phyloP scores from a whole-genome alignment of 2,329 filamentous ascomycete genomes.

The Rachicladosporium sp. region DNA sequence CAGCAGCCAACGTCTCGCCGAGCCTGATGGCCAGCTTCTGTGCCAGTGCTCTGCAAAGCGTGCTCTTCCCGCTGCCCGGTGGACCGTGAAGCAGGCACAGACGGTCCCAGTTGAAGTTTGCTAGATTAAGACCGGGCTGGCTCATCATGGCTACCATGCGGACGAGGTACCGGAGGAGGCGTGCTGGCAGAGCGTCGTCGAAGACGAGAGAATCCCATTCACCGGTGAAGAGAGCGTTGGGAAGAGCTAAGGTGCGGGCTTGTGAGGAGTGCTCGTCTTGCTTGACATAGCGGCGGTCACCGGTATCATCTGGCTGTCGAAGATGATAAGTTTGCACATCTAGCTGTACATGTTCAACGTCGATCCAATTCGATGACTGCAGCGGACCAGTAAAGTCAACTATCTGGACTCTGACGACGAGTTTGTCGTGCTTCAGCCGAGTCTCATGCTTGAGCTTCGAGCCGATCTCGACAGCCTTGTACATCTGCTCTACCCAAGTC shows the following conservation, averaged over 20 bases:
- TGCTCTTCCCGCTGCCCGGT: slow-evolving; percentile 33
- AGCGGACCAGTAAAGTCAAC: slow-evolving; percentile 27
- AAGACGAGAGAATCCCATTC: slow-evolving; percentile 37
- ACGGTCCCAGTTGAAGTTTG: slow-evolving; percentile 34
- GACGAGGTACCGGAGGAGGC: slow-evolving; percentile 27
- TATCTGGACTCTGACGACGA: slow-evolving; percentile 25
- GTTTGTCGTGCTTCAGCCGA: too few species aligned
- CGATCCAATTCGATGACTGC: slow-evolving; percentile 13
- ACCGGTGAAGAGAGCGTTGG: slow-evolving; percentile 28
- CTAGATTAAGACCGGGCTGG: slow-evolving; percentile 24
- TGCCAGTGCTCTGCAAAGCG: slow-evolving; percentile 36
- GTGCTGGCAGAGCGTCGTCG: slow-evolving; percentile 29
- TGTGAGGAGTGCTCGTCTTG: slow-evolving; percentile 20
- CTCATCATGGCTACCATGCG: slow-evolving; percentile 26
- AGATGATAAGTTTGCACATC: slow-evolving; percentile 33
- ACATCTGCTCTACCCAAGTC: slow-evolving; percentile 17
- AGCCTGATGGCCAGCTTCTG: slow-evolving; percentile 39
- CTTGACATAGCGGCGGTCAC: slow-evolving; percentile 12
- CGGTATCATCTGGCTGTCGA: slow-evolving; percentile 15
- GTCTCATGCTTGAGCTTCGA: slow-evolving; percentile 11
- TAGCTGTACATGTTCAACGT: slow-evolving; percentile 24
- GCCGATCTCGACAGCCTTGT: slow-evolving; percentile 8
- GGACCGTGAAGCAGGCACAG: slow-evolving; percentile 32
- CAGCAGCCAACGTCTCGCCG: slow-evolving; percentile 21
- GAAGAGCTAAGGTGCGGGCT: slow-evolving; percentile 25